phyloP scores from a whole-genome alignment of 2,329 filamentous ascomycete species.

The Elsinoe perseae region DNA sequence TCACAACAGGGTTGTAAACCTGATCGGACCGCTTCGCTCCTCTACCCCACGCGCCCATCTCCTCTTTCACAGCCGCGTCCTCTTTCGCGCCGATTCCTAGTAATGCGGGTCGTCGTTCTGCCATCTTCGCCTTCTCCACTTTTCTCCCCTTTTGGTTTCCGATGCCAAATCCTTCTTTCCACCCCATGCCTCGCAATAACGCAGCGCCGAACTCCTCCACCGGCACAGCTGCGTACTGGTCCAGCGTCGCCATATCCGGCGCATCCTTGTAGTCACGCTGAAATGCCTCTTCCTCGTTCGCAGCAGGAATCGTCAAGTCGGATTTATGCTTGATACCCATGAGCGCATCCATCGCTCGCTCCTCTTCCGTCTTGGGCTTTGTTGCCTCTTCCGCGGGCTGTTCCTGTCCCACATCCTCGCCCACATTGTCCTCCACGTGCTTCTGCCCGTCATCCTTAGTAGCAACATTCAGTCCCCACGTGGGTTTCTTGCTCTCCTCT shows the following conservation, averaged over 20 bases:
- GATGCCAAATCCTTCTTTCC: constrained; percentile 63
- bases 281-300: constrained; percentile 61
- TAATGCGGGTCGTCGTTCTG: constrained; percentile 67
- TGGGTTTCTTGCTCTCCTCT: constrained; percentile 38
- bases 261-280: constrained; percentile 61
- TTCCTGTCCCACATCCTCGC: constrained; percentile 24
- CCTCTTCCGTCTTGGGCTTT: constrained; percentile 47
- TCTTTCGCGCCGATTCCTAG: constrained; percentile 86
- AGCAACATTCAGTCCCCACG: constrained; percentile 46
- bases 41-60: constrained; percentile 75
- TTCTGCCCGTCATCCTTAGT: constrained; percentile 27
- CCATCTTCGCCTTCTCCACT: constrained; percentile 50
- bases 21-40: constrained; percentile 50
- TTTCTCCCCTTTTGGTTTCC: constrained; percentile 44
- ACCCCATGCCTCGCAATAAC: constrained; percentile 86
- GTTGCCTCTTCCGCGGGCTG: constrained; percentile 12
- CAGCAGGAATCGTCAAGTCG: constrained; percentile 34
- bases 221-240: constrained; percentile 80
- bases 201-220: constrained; percentile 93
- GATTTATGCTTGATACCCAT: constrained; percentile 34
- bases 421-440: constrained; percentile 22
- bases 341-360: constrained; percentile 44
- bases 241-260: constrained; percentile 67
- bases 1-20: constrained; percentile 54
- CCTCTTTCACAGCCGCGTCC: constrained; percentile 54